These are phyloP conservation scores for Ceriops zippeliana DNA, from an alignment of 345 rosid genomes.

Conservation along the genomic window DNA sequence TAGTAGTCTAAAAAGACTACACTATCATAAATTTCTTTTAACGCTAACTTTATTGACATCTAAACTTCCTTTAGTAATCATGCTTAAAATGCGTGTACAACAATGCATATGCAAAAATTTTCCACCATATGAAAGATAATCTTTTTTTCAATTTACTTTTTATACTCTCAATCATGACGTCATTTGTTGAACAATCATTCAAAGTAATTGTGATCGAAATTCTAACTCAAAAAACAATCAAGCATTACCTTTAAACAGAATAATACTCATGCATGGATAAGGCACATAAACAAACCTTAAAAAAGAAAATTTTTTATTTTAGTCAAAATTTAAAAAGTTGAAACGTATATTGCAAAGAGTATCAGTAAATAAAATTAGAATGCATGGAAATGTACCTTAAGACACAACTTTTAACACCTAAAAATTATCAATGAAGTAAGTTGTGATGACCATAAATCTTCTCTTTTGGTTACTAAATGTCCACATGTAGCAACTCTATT, in stretches of 20 bases:
- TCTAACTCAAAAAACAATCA: neutral
- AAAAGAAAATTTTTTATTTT: neutral
- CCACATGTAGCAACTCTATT: constrained; percentile 8
- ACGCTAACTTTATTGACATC: constrained; percentile 3
- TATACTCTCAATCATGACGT: neutral
- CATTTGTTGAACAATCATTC: constrained; percentile 3
- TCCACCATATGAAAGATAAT: neutral
- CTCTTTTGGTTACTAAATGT: constrained; percentile 1
- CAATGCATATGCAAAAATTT: neutral
- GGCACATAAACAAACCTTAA: neutral
- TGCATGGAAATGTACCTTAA: neutral
- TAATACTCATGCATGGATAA: neutral
- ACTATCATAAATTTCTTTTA: constrained; percentile 16
- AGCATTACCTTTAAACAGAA: neutral
- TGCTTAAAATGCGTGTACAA: constrained; percentile 10
- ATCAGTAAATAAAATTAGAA: neutral
- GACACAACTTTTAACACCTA: neutral
- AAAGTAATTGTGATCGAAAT: neutral
- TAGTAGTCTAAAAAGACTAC: neutral
- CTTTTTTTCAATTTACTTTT: no score
- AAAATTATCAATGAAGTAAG: constrained; percentile 4
- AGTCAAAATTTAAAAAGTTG: neutral
- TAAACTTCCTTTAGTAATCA: constrained; percentile 14
- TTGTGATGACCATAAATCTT: constrained; percentile 2
- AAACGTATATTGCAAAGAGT: neutral